phyloP scores from a whole-genome alignment of 129 eudicot genomes.

The Arctium minus region DNA sequence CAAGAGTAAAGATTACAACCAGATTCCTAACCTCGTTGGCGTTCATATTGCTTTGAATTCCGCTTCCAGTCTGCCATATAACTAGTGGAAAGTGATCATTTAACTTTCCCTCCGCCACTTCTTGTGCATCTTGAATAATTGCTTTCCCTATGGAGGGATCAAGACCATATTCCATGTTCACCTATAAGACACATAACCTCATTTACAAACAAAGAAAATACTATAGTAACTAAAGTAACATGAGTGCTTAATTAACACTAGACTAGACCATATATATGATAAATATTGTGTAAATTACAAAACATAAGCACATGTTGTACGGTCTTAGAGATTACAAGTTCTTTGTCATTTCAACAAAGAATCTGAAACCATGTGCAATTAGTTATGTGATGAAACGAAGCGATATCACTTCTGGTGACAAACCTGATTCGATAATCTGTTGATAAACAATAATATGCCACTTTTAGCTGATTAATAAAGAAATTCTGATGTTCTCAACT shows the following conservation, averaged over 20 bases:
- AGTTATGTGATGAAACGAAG: conserved; percentile 12
- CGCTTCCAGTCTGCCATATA: conserved; percentile 99
- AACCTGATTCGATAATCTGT: not conserved
- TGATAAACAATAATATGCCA: not conserved
- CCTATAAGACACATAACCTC: conserved; percentile 40
- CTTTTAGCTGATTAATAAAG: not conserved
- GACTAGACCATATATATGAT: not conserved
- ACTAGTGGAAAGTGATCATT: conserved; percentile 95
- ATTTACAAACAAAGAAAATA: conserved; percentile 1
- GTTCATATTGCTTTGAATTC: conserved; percentile 97
- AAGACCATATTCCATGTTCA: conserved; percentile 97
- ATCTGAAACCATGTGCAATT: conserved; percentile 5
- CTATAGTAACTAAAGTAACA: not conserved
- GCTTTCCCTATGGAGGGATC: conserved; percentile 96
- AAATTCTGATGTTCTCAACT: not conserved
- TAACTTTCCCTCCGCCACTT: conserved; percentile 91
- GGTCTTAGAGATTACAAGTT: not conserved
- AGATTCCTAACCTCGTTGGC: conserved; percentile 70
- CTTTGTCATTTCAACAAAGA: not conserved
- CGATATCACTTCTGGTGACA: conserved; percentile 4
- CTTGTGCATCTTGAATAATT: conserved; percentile 96
- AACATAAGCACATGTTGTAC: not conserved
- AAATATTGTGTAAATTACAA: not conserved
- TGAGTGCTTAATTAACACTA: not conserved
- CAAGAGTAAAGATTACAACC: not conserved